Conservation (phyloP, 495 filamentous ascomycete genomes). For the Aspergillus hancockii region DNA sequence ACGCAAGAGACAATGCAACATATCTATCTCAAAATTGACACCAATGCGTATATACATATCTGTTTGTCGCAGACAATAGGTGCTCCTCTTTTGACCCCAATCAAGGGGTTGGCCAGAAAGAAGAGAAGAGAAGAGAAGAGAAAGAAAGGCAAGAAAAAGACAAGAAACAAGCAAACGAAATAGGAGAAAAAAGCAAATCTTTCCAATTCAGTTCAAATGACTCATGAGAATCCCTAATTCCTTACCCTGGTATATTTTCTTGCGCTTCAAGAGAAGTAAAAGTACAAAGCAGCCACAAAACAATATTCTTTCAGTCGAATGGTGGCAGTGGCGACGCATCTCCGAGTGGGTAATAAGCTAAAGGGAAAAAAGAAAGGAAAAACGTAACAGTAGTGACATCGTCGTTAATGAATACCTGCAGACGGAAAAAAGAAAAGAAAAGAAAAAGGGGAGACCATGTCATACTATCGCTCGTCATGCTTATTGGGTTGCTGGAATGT, state of each 20-base stretch:
- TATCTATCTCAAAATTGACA: conserved; percentile 25
- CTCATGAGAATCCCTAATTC: conserved; percentile 39
- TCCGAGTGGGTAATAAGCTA: neutral
- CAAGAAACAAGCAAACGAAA: conserved; percentile 20
- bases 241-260: conserved; percentile 32
- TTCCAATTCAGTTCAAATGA: conserved; percentile 38
- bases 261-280: conserved; percentile 30
- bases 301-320: conserved; percentile 8
- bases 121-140: conserved; percentile 8
- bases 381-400: conserved; percentile 27
- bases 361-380: conserved; percentile 16
- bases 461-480: conserved; percentile 40
- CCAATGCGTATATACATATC: conserved; percentile 29
- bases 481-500: conserved; percentile 38
- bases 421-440: conserved; percentile 13
- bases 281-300: conserved; percentile 33
- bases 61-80: conserved; percentile 24
- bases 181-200: neutral
- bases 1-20: neutral
- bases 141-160: conserved; percentile 6
- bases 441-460: conserved; percentile 21
- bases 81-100: conserved; percentile 20
- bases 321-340: neutral
- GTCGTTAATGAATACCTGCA: conserved; percentile 20
- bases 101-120: conserved; percentile 18